A percentile compares a stretch with the other conserved stretches of the same genome.
phyloP scores from a whole-genome alignment of 805 yeast genomes.

The Myxozyma kluyveri region DNA sequence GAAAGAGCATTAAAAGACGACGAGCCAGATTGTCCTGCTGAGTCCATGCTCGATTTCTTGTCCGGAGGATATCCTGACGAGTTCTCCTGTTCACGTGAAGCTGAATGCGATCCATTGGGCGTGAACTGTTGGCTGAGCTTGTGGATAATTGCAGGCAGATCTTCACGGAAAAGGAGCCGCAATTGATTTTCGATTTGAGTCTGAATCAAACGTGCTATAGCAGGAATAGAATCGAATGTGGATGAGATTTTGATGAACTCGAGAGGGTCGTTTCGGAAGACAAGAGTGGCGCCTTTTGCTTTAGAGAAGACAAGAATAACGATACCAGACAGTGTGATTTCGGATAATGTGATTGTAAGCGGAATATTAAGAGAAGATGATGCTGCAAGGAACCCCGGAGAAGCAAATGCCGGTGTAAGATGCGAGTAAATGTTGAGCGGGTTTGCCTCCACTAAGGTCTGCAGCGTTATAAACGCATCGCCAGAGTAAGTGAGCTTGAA shows the following conservation, averaged over 20 bases:
- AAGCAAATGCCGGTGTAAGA: slow-evolving; percentile 50
- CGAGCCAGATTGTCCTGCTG: slow-evolving; percentile 30
- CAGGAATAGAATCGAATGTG: slow-evolving; percentile 81
- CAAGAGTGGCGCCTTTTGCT: slow-evolving; percentile 78
- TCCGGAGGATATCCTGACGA: slow-evolving; percentile 14
- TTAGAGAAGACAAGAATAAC: slow-evolving; percentile 80
- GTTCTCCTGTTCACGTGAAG: slow-evolving; percentile 2
- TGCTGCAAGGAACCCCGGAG: slow-evolving; percentile 66
- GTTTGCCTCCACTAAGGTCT: slow-evolving; percentile 73
- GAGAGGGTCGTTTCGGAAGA: slow-evolving; percentile 84
- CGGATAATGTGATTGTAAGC: slow-evolving; percentile 67
- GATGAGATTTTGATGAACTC: slow-evolving; percentile 79
- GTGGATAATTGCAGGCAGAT: slow-evolving; percentile 76
- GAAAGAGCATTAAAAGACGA: not conserved
- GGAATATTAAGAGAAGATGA: slow-evolving; percentile 73
- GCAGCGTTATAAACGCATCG: slow-evolving; percentile 69
- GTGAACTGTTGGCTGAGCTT: slow-evolving; percentile 69
- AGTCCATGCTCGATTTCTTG: slow-evolving; percentile 24
- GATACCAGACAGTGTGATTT: slow-evolving; percentile 71
- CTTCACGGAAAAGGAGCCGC: slow-evolving; percentile 75
- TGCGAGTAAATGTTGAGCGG: slow-evolving; percentile 64
- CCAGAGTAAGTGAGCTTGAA: slow-evolving; percentile 75
- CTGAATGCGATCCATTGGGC: slow-evolving; percentile 35
- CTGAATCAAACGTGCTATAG: slow-evolving; percentile 78
- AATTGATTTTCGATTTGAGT: slow-evolving; percentile 79